Percentiles rank a stretch among this genome's conserved stretches.
phyloP scores from a whole-genome alignment of 345 rosid genomes.

The Xanthoceras sorbifolium region DNA sequence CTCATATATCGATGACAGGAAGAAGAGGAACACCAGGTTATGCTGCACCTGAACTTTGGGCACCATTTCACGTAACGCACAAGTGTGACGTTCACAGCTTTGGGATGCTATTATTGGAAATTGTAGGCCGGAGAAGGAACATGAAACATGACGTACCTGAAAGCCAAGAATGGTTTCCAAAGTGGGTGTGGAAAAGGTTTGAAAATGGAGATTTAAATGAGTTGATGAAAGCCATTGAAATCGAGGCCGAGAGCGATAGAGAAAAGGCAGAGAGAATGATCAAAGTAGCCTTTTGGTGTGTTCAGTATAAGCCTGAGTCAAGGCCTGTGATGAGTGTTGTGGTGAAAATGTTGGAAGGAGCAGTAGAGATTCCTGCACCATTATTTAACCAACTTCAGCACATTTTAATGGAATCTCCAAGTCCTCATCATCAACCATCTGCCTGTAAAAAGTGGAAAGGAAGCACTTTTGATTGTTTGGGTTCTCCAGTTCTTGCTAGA shows the following conservation, averaged over 20 bases:
- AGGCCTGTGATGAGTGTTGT: constrained; percentile 40
- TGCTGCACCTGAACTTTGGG: constrained; percentile 25
- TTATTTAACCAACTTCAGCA: constrained; percentile 11
- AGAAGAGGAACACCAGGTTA: constrained; percentile 28
- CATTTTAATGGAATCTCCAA: background rate
- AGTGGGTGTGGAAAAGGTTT: constrained; percentile 21
- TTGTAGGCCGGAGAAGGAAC: constrained; percentile 22
- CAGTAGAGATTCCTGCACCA: constrained; percentile 21
- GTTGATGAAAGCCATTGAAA: constrained; percentile 18
- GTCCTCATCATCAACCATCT: background rate
- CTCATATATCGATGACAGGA: constrained; percentile 18
- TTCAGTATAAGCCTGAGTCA: constrained; percentile 32
- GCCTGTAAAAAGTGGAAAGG: background rate
- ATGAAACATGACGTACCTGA: background rate
- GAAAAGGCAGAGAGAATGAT: constrained; percentile 34
- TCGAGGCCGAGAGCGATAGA: constrained; percentile 21
- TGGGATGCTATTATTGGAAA: constrained; percentile 29
- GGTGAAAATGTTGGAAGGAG: constrained; percentile 41
- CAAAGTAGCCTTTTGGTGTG: constrained; percentile 33
- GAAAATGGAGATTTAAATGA: constrained; percentile 5
- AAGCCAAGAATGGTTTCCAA: constrained; percentile 31
- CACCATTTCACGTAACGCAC: constrained; percentile 25
- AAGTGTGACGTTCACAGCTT: constrained; percentile 34
- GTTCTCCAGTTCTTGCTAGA: background rate
- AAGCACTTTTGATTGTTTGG: background rate